Evolutionary conservation across 2,329 filamentous ascomycete species (phyloP), one percentile per base, ranked within the genome.

Genomic region (Diplodia seriata): DNA sequence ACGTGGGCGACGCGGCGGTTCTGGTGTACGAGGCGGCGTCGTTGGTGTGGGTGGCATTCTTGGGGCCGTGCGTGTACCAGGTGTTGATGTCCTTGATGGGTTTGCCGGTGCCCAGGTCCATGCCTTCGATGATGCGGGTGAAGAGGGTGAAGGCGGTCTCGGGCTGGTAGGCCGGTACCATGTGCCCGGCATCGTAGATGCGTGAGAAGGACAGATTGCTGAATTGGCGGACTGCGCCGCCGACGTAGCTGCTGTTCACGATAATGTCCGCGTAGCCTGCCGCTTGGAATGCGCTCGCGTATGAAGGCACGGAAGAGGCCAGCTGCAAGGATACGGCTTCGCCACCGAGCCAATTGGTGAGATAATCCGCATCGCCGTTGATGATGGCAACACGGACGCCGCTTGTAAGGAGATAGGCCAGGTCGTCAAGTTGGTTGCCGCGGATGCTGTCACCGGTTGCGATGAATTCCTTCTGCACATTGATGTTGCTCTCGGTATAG

Each of bases 191-290:
- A 71, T 85, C 79, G 72, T 84, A 86, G 66, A 86, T 79, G 15
- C 83, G 79, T 6, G 79, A 80, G 73, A 85, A 86, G 40, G 78
- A 82, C 7, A 86, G 75, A 67, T 94, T 94, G 12, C 90, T 91
- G 73, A 87, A 91, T 76, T 95, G 91, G 4, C 91, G 86, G 0
- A 92, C 91, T 67, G 87, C 86, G 23, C 92, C 92, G 63, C 87
- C 91, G 74, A 89, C 86, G 77, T 90, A 90, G 7, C 85, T 83
- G 31, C 83, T 84, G 74, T 92, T 91, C 50, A 91, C 87, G 14
- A 88, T 81, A 70, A 95, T 88, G 15, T 90, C 87, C 0, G 87
- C 86, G 75, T 95, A 95, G 0, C 91, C 91, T 0, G 92, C 89
- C 0, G 81, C 76, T 1, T 84, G 80, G 75, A 94, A 95, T 33